phyloP scores from a whole-genome alignment of 768 basidiomycete species.

The Pleurotus giganteus region DNA sequence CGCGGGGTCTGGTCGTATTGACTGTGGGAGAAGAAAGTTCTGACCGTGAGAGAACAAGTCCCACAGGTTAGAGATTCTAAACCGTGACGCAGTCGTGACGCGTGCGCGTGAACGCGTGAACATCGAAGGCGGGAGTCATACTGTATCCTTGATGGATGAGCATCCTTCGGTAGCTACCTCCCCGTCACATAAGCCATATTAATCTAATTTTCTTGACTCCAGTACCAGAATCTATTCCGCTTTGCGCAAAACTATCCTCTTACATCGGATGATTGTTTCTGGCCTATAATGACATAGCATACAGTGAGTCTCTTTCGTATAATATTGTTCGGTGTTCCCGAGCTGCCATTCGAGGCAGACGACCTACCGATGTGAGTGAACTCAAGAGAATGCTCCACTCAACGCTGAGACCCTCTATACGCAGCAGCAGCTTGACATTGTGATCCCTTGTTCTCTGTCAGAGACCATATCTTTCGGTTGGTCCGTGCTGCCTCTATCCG shows the following conservation, averaged over 20 bases:
- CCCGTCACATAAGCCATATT: no score
- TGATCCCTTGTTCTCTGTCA: neutral
- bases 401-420: neutral
- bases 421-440: neutral
- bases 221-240: conserved; percentile 8
- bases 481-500: no score
- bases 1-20: no score
- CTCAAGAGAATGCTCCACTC: neutral
- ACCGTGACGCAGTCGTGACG: no score
- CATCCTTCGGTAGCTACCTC: conserved; percentile 1
- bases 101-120: no score
- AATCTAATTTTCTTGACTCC: neutral
- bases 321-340: conserved; percentile 35
- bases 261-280: conserved; percentile 65
- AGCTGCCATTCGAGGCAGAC: conserved; percentile 57
- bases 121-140: no score
- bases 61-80: no score
- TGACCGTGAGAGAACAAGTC: no score
- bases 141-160: no score
- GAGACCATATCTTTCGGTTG: conserved; percentile 1
- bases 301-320: conserved; percentile 38
- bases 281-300: conserved; percentile 70
- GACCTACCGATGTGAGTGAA: conserved; percentile 47
- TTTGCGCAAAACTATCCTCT: conserved; percentile 62
- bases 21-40: no score